These are phyloP conservation scores for Beta corolliflora DNA, from an alignment of 179 eudicot genomes.

Conservation along the genomic window DNA sequence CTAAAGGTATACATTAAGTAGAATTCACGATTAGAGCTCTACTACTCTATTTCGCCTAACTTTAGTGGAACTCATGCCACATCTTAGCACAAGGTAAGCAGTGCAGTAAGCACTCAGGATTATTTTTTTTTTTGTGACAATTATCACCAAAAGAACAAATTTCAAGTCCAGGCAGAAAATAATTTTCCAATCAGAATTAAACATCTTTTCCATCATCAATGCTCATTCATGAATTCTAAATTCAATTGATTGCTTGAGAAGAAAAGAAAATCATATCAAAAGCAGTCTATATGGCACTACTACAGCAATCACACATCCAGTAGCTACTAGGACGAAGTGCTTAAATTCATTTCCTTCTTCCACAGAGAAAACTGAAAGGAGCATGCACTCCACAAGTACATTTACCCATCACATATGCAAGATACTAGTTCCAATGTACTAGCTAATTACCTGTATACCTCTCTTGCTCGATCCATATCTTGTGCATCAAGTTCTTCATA, in stretches of 20 bases:
- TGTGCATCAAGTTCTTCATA: conserved; percentile 88
- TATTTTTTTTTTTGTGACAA: too few relatives aligned
- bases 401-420: not conserved
- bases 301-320: not conserved
- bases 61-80: too few relatives aligned
- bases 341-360: not conserved
- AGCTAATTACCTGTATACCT: conserved; percentile 62
- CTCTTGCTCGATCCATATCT: conserved; percentile 68
- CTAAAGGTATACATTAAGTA: too few relatives aligned
- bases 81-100: too few relatives aligned
- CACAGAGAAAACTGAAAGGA: not conserved
- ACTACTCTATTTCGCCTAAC: too few relatives aligned
- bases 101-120: too few relatives aligned
- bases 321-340: not conserved
- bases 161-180: too few relatives aligned
- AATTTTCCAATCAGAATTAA: too few relatives aligned
- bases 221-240: too few relatives aligned
- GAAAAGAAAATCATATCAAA: not conserved
- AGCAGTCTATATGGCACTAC: not conserved
- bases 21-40: too few relatives aligned
- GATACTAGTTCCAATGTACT: conserved; percentile 34
- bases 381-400: not conserved
- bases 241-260: not conserved
- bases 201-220: too few relatives aligned
- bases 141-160: too few relatives aligned